phyloP scores from a whole-genome alignment of 768 basidiomycete species.

The Obba rivulosa region DNA sequence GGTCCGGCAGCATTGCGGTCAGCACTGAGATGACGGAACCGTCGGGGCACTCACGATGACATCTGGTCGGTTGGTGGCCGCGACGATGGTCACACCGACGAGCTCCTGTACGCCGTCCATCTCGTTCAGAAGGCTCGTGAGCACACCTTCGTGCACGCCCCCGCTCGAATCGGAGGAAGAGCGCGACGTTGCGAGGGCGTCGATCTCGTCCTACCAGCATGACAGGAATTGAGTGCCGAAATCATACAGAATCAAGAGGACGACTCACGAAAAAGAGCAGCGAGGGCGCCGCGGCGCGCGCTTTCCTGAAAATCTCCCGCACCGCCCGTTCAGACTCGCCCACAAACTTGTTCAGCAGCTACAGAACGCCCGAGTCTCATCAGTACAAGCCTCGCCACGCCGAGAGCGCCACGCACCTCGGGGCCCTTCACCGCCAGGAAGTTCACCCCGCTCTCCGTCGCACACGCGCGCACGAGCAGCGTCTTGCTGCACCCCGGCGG shows the following conservation, averaged over 20 bases:
- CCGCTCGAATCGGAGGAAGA: slow-evolving; percentile 45
- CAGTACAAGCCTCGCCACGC: neutral
- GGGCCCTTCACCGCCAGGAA: slow-evolving; percentile 97
- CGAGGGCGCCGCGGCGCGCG: slow-evolving; percentile 88
- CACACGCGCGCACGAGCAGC: slow-evolving; percentile 84
- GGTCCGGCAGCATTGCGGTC: neutral
- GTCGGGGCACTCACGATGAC: slow-evolving; percentile 53
- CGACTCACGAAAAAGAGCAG: slow-evolving; percentile 90
- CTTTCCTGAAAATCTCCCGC: slow-evolving; percentile 93
- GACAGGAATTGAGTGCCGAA: neutral
- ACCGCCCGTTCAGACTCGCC: slow-evolving; percentile 96
- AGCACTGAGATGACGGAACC: neutral
- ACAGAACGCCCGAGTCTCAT: slow-evolving; percentile 4
- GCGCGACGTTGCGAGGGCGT: slow-evolving; percentile 84
- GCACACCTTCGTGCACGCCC: slow-evolving; percentile 76
- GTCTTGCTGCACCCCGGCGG: slow-evolving; percentile 99
- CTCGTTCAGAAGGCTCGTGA: slow-evolving; percentile 91
- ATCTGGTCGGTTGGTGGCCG: slow-evolving; percentile 94
- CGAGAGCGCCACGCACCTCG: slow-evolving; percentile 50
- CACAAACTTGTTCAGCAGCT: slow-evolving; percentile 95
- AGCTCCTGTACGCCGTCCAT: slow-evolving; percentile 99
- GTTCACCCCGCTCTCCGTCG: slow-evolving; percentile 90
- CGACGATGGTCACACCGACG: slow-evolving; percentile 90
- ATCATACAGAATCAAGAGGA: neutral
- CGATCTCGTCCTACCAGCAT: slow-evolving; percentile 82